These are phyloP conservation scores for Chalciporus pseudorubinellus DNA, from an alignment of 768 basidiomycete genomes.

Conservation along the genomic window DNA sequence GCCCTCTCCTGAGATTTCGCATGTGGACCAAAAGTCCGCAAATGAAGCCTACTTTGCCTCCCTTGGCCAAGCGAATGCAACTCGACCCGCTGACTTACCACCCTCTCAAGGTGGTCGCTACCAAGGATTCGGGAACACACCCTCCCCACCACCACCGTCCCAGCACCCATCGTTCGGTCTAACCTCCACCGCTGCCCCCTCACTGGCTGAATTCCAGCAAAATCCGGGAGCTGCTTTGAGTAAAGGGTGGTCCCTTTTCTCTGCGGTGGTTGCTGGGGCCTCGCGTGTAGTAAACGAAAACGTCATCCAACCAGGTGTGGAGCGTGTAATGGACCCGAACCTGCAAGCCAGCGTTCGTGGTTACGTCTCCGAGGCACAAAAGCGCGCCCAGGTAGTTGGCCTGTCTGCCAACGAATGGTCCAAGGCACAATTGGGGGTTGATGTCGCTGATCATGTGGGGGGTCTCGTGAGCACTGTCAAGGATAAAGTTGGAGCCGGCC, in stretches of 20 bases:
- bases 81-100: conserved; percentile 72
- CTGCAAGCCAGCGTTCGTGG: conserved; percentile 73
- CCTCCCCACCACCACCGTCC: conserved; percentile 51
- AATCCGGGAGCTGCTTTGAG: conserved; percentile 82
- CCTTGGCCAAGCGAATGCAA: conserved; percentile 80
- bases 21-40: conserved; percentile 60
- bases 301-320: conserved; percentile 88
- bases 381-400: conserved; percentile 59
- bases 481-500: conserved; percentile 55
- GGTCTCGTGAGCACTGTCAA: conserved; percentile 65
- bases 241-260: conserved; percentile 97
- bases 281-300: conserved; percentile 76
- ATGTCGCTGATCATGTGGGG: conserved; percentile 76
- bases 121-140: conserved; percentile 87
- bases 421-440: conserved; percentile 75
- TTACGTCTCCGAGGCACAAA: conserved; percentile 69
- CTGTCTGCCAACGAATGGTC: conserved; percentile 74
- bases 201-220: conserved; percentile 76
- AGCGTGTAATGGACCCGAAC: conserved; percentile 75
- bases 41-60: conserved; percentile 88
- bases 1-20: conserved; percentile 42
- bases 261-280: conserved; percentile 78
- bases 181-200: conserved; percentile 79
- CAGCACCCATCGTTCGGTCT: conserved; percentile 68
- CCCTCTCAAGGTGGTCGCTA: conserved; percentile 95